Percentiles rank a stretch among this genome's conserved stretches.
phyloP scores from a whole-genome alignment of 139 green algal genomes.

The Tetraselmis striata region DNA sequence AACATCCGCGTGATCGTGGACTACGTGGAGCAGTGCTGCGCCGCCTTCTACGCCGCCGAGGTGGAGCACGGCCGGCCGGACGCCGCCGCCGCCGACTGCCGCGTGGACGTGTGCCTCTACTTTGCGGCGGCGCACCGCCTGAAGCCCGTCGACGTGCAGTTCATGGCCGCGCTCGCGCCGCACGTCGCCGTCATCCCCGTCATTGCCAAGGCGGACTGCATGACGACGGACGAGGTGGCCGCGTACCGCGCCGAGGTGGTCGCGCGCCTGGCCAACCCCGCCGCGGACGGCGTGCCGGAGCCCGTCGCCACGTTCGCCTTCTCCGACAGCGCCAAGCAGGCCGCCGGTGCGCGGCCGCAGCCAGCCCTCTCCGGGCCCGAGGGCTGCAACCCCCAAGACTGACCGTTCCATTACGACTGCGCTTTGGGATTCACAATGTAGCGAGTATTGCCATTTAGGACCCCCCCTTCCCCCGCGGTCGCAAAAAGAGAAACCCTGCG shows the following conservation, averaged over 20 bases:
- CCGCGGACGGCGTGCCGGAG: background rate
- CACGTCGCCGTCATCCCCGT: slow-evolving; percentile 38
- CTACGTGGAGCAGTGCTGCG: slow-evolving; percentile 9
- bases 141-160: slow-evolving; percentile 35
- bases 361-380: background rate
- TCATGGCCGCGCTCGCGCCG: slow-evolving; percentile 31
- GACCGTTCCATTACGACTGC: too few relatives aligned
- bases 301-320: slow-evolving; percentile 21
- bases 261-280: slow-evolving; percentile 9
- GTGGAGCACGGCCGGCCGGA: slow-evolving; percentile 14
- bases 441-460: too few relatives aligned
- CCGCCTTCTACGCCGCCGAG: slow-evolving; percentile 13
- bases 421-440: too few relatives aligned
- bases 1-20: slow-evolving; percentile 24
- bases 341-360: slow-evolving; percentile 22
- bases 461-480: too few relatives aligned
- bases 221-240: slow-evolving; percentile 40
- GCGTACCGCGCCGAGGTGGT: slow-evolving; percentile 27
- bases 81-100: slow-evolving; percentile 15
- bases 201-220: slow-evolving; percentile 45
- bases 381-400: too few relatives aligned
- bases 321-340: slow-evolving; percentile 23
- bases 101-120: slow-evolving; percentile 44
- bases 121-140: slow-evolving; percentile 46
- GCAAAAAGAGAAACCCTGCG: too few relatives aligned